Base-by-base conservation (phyloP, 805 yeast species). In the Nakazawaea wyomingensis region DNA sequence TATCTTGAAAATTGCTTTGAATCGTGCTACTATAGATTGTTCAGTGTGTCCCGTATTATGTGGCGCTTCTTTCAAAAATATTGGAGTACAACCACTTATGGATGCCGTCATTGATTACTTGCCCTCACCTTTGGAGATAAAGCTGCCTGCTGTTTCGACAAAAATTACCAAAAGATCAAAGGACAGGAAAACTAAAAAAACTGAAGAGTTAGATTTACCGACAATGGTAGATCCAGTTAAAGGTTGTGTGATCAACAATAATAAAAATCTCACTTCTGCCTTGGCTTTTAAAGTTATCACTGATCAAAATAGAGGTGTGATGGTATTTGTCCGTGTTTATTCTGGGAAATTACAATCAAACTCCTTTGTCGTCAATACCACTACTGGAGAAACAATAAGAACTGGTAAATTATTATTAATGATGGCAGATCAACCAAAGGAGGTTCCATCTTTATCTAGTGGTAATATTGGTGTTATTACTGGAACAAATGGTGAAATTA, bases 381-480 rank as follows among this genome's bases (percentile, higher is more conserved):
- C 85, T 34, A 82, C 84, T 0, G 86, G 85, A 0, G 74, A 76
- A 39, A 77, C 74, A 45, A 71, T 87, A 42, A 74, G 79, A 40
- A 70, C 87, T 14, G 79, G 84, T 10, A 84, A 80, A 51, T 63
- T 93, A 33, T 66, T 86, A 39, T 64, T 84, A 41, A 88, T 91
- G 91, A 89, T 90, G 62, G 99, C 96, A 2, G 89, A 91, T 52
- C 70, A 69, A 22, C 89, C 95, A 0, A 78, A 82, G 46, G 89
- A 85, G 34, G 88, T 89, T 3, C 62, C 69, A 20, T 60, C 59
- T 21, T 68, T 91, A 17, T 59, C 68, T 5, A 71, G 85, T 0
- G 99, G 99, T 3, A 87, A 86, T 50, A 93, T 93, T 54, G 98
- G 97, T 28, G 97, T 93, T 4, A 73, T 86, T n/a, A 68, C 82